These are phyloP conservation scores for Vanrija pseudolonga DNA, from an alignment of 1,284 basidiomycete genomes.

Conservation along the genomic window DNA sequence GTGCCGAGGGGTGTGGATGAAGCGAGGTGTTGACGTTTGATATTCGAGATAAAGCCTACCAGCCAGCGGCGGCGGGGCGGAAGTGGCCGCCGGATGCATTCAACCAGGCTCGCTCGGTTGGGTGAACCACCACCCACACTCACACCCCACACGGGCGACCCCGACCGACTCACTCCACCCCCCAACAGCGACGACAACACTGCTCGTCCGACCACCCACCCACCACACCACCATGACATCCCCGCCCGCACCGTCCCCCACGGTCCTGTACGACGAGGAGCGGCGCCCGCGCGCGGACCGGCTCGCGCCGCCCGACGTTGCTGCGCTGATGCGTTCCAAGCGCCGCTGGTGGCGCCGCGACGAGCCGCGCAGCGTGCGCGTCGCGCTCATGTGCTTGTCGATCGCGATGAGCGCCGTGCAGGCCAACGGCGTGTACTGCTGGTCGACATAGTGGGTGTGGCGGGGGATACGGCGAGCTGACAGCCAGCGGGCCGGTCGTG, in stretches of 20 bases:
- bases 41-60: too few relatives aligned
- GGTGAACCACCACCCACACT: too few relatives aligned
- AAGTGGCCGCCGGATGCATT: too few relatives aligned
- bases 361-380: slow-evolving; percentile 25
- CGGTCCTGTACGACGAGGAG: slow-evolving; percentile 7
- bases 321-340: slow-evolving; percentile 26
- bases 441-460: slow-evolving; percentile 44
- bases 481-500: slow-evolving; percentile 42
- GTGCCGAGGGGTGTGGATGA: not conserved
- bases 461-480: slow-evolving; percentile 1
- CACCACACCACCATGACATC: too few relatives aligned
- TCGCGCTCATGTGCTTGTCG: slow-evolving; percentile 35
- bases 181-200: too few relatives aligned
- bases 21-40: too few relatives aligned
- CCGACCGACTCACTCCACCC: too few relatives aligned
- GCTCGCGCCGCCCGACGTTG: slow-evolving; percentile 28
- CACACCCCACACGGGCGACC: too few relatives aligned
- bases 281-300: not conserved
- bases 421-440: slow-evolving; percentile 50
- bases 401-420: slow-evolving; percentile 39
- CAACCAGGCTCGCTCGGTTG: too few relatives aligned
- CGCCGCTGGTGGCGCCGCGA: slow-evolving; percentile 27
- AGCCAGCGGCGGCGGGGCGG: too few relatives aligned
- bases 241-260: slow-evolving; percentile 2
- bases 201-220: too few relatives aligned